Evolutionary conservation across 352 stramenopile species (phyloP), one percentile per base, ranked within the genome.

Genomic region (Phytophthora sp.): DNA sequence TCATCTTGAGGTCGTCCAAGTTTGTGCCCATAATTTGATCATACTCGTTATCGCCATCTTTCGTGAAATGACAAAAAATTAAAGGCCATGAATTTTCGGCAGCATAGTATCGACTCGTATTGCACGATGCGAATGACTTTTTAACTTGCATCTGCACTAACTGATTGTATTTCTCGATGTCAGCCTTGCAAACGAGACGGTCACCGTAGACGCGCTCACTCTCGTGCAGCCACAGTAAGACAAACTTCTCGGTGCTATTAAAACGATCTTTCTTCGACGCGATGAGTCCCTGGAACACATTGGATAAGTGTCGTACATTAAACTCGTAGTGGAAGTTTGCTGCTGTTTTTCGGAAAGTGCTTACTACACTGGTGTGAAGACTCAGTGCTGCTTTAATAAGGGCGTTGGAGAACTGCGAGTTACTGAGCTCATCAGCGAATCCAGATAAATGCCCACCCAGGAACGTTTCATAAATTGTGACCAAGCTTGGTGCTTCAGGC

Each of bases 271-370:
- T 96, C 51, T 97, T 94, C 2, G 90, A 96, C 0, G 96, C 89
- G 27, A 99, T 95, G 18, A 99, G 74, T 4, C 96, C 96, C 68
- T 99, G 96, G 69, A 99, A 99, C 1, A 99, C 92, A 55, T 98
- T 98, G 30, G 83, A 96, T 24, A 99, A 79, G 66, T 99, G 91
- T 5, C 96, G 90, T 37, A 99, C 96, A 49, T 98, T 98, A 69
- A 99, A 99, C 75, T 99, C 94, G 74, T 99, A 99, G 78, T 99
- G 96, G 63, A 99, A 99, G 62, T 99, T 99, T 5, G 87, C 84
- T 4, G 96, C 95, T 1, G 94, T 98, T 67, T 98, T 98, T n/a
- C 90, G 80, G 72, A 99, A 96, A 11, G 89, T 97, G 34, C 89
- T 79, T 15, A 93, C 83, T 21, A 98, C 90, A 24, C 87, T 90